Evolutionary conservation across 1,284 basidiomycete species (phyloP).

Genomic region (Ganoderma lingzhi): DNA sequence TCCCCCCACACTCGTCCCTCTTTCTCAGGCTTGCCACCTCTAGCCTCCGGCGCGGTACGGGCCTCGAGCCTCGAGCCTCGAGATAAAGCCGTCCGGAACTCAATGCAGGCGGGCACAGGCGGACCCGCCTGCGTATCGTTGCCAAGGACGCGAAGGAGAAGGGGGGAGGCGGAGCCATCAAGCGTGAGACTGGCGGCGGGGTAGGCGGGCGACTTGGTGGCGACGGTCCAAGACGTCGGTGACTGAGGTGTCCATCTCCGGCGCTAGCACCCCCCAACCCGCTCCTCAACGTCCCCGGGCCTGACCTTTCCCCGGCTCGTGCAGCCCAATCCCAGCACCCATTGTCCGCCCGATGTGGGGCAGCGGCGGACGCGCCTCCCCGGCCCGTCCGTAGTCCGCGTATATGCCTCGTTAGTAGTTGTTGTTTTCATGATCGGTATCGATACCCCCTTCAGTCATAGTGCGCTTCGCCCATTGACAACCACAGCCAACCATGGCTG

Average conservation of each 20-base stretch:
- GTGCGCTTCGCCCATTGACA: background rate
- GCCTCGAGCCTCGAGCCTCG: background rate
- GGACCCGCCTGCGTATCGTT: background rate
- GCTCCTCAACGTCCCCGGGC: background rate
- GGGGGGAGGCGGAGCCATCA: background rate
- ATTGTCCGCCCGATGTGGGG: too few relatives aligned
- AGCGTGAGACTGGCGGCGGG: background rate
- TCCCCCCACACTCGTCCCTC: constrained; percentile 1
- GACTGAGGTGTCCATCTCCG: background rate
- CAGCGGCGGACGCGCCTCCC: too few relatives aligned
- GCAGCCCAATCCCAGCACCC: background rate
- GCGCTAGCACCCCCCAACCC: background rate
- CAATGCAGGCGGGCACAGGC: background rate
- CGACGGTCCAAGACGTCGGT: background rate
- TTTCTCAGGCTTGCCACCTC: constrained; percentile 7
- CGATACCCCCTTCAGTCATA: too few relatives aligned
- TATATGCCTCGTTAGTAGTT: background rate
- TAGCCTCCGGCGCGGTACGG: background rate
- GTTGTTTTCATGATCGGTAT: background rate
- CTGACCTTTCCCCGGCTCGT: background rate
- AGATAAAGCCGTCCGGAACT: background rate
- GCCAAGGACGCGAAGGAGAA: background rate
- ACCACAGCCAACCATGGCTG: background rate
- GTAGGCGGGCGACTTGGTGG: background rate
- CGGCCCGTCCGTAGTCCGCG: too few relatives aligned